Conservation (phyloP, 2,329 filamentous ascomycete genomes). For the Fusarium euwallaceae region DNA sequence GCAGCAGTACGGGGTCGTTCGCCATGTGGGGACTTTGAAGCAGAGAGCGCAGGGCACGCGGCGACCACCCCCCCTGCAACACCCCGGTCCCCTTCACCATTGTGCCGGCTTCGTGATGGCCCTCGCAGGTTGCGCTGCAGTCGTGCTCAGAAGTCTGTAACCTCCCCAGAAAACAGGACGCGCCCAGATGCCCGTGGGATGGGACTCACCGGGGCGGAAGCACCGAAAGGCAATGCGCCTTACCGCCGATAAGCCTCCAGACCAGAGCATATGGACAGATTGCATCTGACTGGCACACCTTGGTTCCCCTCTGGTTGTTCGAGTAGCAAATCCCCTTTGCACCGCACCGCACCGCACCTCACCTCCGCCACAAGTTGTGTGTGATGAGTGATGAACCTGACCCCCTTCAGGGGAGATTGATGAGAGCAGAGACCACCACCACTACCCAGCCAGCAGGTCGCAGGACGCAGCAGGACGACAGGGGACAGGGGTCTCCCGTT, state of each 20-base stretch:
- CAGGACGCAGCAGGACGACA: constrained; percentile 40
- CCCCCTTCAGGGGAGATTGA: constrained; percentile 40
- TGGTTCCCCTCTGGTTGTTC: background rate
- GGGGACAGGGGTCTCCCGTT: constrained; percentile 43
- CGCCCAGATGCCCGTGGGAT: constrained; percentile 22
- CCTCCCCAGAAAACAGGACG: constrained; percentile 24
- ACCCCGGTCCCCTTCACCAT: constrained; percentile 43
- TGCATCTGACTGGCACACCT: constrained; percentile 14
- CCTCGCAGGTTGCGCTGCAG: constrained; percentile 36
- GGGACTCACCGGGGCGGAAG: constrained; percentile 26
- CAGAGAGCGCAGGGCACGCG: constrained; percentile 38
- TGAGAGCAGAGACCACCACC: constrained; percentile 40
- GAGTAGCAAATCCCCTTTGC: constrained; percentile 29
- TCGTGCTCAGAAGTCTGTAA: constrained; percentile 26
- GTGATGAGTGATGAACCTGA: constrained; percentile 35
- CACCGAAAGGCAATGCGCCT: constrained; percentile 16
- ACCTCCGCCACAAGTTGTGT: constrained; percentile 45
- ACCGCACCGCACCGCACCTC: constrained; percentile 20
- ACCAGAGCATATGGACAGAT: constrained; percentile 15
- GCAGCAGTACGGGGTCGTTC: constrained; percentile 33
- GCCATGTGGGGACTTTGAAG: constrained; percentile 32
- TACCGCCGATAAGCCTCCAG: background rate
- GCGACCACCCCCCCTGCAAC: constrained; percentile 38
- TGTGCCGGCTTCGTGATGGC: constrained; percentile 43
- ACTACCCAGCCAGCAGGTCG: constrained; percentile 33